Evolutionary conservation across 495 filamentous ascomycete genomes (phyloP).

Genomic region (Hyaloscypha finlandica): DNA sequence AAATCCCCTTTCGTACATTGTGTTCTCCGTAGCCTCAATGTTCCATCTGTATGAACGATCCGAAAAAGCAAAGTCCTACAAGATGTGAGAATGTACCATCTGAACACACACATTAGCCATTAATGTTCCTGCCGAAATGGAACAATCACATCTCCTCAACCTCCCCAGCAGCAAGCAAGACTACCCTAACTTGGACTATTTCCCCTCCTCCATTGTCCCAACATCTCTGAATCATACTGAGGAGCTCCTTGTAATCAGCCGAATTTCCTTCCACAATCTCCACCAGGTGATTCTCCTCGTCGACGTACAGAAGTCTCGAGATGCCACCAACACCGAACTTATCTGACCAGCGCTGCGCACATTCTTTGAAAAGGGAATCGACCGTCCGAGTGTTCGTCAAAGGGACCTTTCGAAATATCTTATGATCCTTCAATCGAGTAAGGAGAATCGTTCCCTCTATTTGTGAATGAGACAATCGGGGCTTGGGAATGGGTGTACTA

Average conservation of each 20-base stretch:
- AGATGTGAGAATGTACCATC: neutral
- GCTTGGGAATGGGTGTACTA: neutral
- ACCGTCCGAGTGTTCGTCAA: neutral
- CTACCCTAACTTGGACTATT: neutral
- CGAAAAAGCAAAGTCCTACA: too few species aligned
- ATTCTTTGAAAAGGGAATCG: neutral
- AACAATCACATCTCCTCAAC: neutral
- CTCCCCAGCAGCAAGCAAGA: neutral
- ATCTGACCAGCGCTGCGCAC: neutral
- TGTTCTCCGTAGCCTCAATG: neutral
- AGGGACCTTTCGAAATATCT: neutral
- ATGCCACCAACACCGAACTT: neutral
- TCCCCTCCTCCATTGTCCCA: neutral
- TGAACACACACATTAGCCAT: neutral
- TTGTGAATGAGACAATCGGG: neutral
- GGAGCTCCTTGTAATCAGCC: slow-evolving; percentile 2
- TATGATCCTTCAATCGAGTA: neutral
- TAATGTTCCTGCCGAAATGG: neutral
- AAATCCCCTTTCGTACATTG: neutral
- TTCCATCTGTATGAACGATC: neutral
- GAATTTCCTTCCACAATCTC: slow-evolving; percentile 4
- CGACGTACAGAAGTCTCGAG: neutral
- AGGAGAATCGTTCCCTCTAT: neutral
- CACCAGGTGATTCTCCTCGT: neutral
- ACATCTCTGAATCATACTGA: neutral